These are phyloP conservation scores for Globisporangium spinosum DNA, from an alignment of 352 stramenopile genomes.

Conservation along the genomic window DNA sequence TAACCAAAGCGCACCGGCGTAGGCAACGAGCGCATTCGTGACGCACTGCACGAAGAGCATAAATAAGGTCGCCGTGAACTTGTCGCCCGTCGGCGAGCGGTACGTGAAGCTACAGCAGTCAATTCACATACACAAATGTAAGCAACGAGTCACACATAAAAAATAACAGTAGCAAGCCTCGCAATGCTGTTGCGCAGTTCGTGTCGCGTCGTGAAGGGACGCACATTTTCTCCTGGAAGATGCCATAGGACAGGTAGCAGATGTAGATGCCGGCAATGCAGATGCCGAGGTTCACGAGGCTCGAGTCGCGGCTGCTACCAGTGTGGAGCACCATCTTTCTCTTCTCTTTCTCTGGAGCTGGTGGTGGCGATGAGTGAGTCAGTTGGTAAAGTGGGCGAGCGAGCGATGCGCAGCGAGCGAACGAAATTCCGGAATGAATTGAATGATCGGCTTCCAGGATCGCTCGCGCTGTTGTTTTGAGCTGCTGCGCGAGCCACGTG, in stretches of 20 bases:
- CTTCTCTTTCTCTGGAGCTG: neutral
- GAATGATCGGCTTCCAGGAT: neutral
- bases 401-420: constrained; percentile 2
- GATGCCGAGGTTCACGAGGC: constrained; percentile 78
- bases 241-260: constrained; percentile 91
- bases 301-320: constrained; percentile 42
- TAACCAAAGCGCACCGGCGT: constrained; percentile 32
- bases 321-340: constrained; percentile 42
- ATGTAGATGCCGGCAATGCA: constrained; percentile 90
- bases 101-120: constrained; percentile 73
- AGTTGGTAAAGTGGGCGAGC: neutral
- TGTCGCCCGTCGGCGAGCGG: constrained; percentile 68
- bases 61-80: constrained; percentile 91
- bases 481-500: neutral
- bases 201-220: constrained; percentile 5
- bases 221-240: constrained; percentile 94
- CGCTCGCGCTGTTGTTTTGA: neutral
- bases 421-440: constrained; percentile 1
- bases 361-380: neutral
- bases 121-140: neutral
- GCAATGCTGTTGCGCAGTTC: neutral
- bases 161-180: neutral
- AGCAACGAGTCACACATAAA: neutral
- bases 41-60: constrained; percentile 92
- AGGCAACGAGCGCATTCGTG: constrained; percentile 86